These are phyloP conservation scores for Aspergillus sclerotialis DNA, from an alignment of 2,329 filamentous ascomycete species.

Conservation along the genomic window DNA sequence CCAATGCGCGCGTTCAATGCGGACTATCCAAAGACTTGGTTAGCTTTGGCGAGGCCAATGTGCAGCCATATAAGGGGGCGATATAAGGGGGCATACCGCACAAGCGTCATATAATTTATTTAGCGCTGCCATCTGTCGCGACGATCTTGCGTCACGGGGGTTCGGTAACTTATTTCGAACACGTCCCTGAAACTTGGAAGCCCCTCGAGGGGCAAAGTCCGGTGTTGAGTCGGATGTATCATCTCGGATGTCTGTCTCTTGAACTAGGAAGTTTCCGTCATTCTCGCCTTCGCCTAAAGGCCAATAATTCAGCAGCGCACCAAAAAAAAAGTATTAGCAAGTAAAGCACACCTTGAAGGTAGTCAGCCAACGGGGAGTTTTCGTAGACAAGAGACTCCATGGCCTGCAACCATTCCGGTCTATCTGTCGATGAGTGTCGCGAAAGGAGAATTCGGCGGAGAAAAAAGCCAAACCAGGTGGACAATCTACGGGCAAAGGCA, in stretches of 20 bases:
- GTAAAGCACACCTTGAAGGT: constrained; percentile 67
- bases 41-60: not conserved
- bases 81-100: constrained; percentile 32
- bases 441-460: constrained; percentile 3
- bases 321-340: not conserved
- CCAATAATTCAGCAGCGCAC: constrained; percentile 7
- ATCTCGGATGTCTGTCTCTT: constrained; percentile 21
- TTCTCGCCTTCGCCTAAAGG: constrained; percentile 40
- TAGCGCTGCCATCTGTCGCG: constrained; percentile 24
- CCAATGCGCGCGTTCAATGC: constrained; percentile 48
- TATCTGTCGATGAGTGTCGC: constrained; percentile 3
- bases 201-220: constrained; percentile 46
- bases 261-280: constrained; percentile 32
- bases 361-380: constrained; percentile 79
- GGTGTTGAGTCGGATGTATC: constrained; percentile 21
- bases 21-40: constrained; percentile 13
- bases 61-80: not conserved
- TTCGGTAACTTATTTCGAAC: constrained; percentile 44
- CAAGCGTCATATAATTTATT: constrained; percentile 40
- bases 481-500: not conserved
- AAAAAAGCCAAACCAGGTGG: not conserved
- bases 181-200: constrained; percentile 42
- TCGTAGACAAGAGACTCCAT: constrained; percentile 89
- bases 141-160: constrained; percentile 35
- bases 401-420: constrained; percentile 28